Evolutionary conservation across 1,284 basidiomycete species (phyloP).

Genomic region (Moesziomyces globuligerus): DNA sequence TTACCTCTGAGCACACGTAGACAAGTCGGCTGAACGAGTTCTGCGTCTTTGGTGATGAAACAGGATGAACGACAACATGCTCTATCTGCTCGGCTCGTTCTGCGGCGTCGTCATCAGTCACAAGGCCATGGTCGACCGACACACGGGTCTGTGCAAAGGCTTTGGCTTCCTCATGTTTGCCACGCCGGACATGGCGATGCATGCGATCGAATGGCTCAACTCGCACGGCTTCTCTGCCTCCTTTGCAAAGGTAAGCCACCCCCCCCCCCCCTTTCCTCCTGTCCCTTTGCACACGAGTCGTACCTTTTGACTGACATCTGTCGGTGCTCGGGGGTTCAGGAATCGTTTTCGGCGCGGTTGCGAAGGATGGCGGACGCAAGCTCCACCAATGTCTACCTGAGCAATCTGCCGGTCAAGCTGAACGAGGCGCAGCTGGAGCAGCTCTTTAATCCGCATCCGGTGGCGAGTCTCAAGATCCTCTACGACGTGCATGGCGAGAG

Average conservation of each 20-base stretch:
- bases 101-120: slow-evolving; percentile 60
- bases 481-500: slow-evolving; percentile 51
- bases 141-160: slow-evolving; percentile 60
- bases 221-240: slow-evolving; percentile 48
- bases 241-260: slow-evolving; percentile 47
- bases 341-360: slow-evolving; percentile 54
- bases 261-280: not conserved
- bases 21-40: too few species aligned
- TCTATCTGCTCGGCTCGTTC: slow-evolving; percentile 48
- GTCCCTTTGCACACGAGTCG: too few species aligned
- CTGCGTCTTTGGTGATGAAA: not conserved
- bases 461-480: slow-evolving; percentile 58
- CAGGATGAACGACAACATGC: slow-evolving; percentile 53
- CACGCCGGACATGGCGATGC: slow-evolving; percentile 44
- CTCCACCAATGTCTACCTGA: slow-evolving; percentile 59
- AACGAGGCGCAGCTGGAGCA: slow-evolving; percentile 53
- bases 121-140: slow-evolving; percentile 60
- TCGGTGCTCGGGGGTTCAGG: slow-evolving; percentile 12
- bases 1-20: not conserved
- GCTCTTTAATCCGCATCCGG: slow-evolving; percentile 55
- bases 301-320: not conserved
- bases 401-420: slow-evolving; percentile 52
- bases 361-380: slow-evolving; percentile 50
- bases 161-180: slow-evolving; percentile 62
- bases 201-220: slow-evolving; percentile 50